A percentile compares a stretch with the other conserved stretches of the same genome.
phyloP scores from a whole-genome alignment of 441 rosid species.

The Oxalis stricta region DNA sequence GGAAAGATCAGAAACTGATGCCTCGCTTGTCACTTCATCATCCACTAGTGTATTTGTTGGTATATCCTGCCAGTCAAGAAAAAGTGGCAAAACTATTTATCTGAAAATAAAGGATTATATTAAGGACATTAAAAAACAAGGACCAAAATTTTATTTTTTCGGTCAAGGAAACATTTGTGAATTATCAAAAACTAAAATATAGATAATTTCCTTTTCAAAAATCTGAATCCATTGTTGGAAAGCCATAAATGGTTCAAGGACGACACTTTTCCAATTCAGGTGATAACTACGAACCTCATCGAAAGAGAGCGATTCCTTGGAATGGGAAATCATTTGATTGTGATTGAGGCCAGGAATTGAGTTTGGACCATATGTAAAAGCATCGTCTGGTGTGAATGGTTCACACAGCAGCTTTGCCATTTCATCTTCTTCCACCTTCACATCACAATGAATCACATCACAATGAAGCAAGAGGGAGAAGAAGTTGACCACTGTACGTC shows the following conservation, averaged over 20 bases:
- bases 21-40: constrained; percentile 67
- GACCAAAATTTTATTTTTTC: too few relatives aligned
- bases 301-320: constrained; percentile 70
- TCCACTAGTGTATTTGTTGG: constrained; percentile 32
- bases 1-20: constrained; percentile 44
- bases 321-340: constrained; percentile 32
- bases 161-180: too few relatives aligned
- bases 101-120: background rate
- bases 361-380: constrained; percentile 53
- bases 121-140: background rate
- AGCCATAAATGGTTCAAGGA: background rate
- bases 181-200: too few relatives aligned
- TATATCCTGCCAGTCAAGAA: constrained; percentile 36
- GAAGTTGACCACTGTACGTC: background rate
- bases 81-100: background rate
- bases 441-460: constrained; percentile 10
- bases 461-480: constrained; percentile 2
- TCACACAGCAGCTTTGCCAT: constrained; percentile 50
- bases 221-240: background rate
- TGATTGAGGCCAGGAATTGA: constrained; percentile 30
- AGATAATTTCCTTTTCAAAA: background rate
- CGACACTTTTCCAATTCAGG: background rate
- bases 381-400: constrained; percentile 81
- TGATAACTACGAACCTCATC: constrained; percentile 40
- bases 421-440: constrained; percentile 50